Evolutionary conservation across 371 early-diverging fungal species (phyloP).

Genomic region (Lichtheimia ramosa): DNA sequence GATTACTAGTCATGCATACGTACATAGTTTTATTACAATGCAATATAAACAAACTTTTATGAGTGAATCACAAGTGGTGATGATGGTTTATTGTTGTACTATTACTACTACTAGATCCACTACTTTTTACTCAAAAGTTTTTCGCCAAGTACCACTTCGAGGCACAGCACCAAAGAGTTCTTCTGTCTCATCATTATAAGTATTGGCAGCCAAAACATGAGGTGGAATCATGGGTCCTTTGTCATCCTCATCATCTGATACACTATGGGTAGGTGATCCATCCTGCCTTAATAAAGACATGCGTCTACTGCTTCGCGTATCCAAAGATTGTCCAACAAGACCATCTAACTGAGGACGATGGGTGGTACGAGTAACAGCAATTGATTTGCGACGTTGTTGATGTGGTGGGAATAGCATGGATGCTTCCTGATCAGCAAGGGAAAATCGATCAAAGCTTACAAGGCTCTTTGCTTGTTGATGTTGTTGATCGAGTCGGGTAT

Average conservation of each 20-base stretch:
- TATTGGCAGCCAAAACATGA: conserved; percentile 34
- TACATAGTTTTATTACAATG: too few relatives aligned
- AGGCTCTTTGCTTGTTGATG: conserved; percentile 1
- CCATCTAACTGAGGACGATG: conserved; percentile 10
- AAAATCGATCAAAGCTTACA: conserved; percentile 13
- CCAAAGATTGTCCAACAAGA: conserved; percentile 16
- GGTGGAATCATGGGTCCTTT: conserved; percentile 40
- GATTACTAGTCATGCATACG: conserved; percentile 14
- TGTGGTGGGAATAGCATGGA: conserved; percentile 11
- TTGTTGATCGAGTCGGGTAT: background rate
- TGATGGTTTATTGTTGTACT: too few relatives aligned
- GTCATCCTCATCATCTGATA: conserved; percentile 17
- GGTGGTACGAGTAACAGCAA: conserved; percentile 11
- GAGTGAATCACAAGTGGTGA: too few relatives aligned
- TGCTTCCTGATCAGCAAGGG: conserved; percentile 12
- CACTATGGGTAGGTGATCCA: background rate
- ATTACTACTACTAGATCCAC: too few relatives aligned
- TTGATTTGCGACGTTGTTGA: conserved; percentile 17
- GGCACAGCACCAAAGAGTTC: conserved; percentile 44
- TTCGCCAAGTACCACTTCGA: conserved; percentile 23
- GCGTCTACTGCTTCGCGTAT: conserved; percentile 14
- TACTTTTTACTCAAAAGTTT: conserved; percentile 21
- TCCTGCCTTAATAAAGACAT: too few relatives aligned
- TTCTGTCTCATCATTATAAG: conserved; percentile 34
- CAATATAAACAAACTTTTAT: too few relatives aligned